Percentiles rank a stretch among this genome's conserved stretches.
Evolutionary conservation across 1,139 yeast species (phyloP).

Genomic region (Debaryomycetaceae sp.): DNA sequence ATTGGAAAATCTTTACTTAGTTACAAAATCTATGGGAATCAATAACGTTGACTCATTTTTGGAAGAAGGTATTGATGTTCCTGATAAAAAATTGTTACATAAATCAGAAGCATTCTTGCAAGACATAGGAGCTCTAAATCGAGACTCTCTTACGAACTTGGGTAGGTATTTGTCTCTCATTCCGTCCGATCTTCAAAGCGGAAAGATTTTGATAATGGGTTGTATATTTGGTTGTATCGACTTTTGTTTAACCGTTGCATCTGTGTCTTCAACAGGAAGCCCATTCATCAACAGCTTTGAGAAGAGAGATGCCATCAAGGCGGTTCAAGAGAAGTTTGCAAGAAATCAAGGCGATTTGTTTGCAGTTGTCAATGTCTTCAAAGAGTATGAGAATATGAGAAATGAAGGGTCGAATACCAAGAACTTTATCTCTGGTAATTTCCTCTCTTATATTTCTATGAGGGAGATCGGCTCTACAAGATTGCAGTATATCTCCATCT

Average conservation of each 20-base stretch:
- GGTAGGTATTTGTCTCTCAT: constrained; percentile 80
- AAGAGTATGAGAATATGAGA: constrained; percentile 43
- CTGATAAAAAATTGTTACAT: constrained; percentile 53
- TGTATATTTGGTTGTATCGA: constrained; percentile 85
- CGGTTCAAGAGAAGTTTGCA: constrained; percentile 38
- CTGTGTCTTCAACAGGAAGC: constrained; percentile 67
- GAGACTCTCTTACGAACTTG: constrained; percentile 62
- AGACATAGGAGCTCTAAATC: constrained; percentile 67
- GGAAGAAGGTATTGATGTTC: constrained; percentile 78
- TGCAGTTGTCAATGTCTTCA: constrained; percentile 57
- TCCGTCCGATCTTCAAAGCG: constrained; percentile 85
- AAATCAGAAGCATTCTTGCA: constrained; percentile 61
- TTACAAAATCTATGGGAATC: constrained; percentile 88
- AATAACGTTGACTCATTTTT: constrained; percentile 66
- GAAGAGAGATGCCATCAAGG: constrained; percentile 59
- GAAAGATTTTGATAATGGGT: constrained; percentile 75
- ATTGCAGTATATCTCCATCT: constrained; percentile 60
- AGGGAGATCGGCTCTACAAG: constrained; percentile 71
- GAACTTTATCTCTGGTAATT: constrained; percentile 58
- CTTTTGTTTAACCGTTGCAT: constrained; percentile 67
- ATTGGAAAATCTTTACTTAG: constrained; percentile 74
- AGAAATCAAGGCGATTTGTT: constrained; percentile 64
- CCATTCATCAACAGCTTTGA: constrained; percentile 68
- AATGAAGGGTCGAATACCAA: constrained; percentile 24
- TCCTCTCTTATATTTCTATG: constrained; percentile 59